Evolutionary conservation across 768 basidiomycete species (phyloP).

Genomic region (Clathrus columnatus): DNA sequence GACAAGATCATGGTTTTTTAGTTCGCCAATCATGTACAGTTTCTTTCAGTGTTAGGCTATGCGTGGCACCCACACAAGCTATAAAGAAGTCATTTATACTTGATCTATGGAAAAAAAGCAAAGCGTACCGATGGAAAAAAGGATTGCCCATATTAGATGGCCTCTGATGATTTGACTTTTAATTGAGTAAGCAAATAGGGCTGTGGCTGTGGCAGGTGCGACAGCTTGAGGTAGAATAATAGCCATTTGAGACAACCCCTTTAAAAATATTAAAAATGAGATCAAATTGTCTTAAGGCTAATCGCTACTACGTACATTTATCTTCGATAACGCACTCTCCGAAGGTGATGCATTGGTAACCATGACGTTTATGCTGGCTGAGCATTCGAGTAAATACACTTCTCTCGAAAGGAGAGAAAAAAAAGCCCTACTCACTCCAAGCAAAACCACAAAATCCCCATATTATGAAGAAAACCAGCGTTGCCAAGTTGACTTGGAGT

Average conservation of each 20-base stretch:
- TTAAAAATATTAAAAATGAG: too few relatives aligned
- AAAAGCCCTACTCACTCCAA: conserved; percentile 10
- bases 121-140: conserved; percentile 8
- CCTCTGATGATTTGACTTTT: conserved; percentile 12
- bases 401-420: background rate
- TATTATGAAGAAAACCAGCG: conserved; percentile 6
- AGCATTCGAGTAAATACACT: background rate
- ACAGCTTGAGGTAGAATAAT: conserved; percentile 14
- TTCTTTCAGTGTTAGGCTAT: conserved; percentile 11
- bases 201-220: conserved; percentile 13
- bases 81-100: background rate
- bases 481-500: background rate
- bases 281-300: background rate
- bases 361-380: conserved; percentile 8
- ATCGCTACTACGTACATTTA: conserved; percentile 10
- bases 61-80: conserved; percentile 8
- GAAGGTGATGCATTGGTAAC: conserved; percentile 12
- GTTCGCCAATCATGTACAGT: conserved; percentile 9
- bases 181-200: conserved; percentile 14
- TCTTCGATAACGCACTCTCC: conserved; percentile 9
- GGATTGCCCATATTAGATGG: conserved; percentile 14
- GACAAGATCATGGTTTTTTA: too few relatives aligned
- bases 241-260: conserved; percentile 14
- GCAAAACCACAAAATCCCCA: conserved; percentile 7
- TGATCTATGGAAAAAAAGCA: background rate